A percentile compares a stretch with the other conserved stretches of the same genome.
phyloP scores from a whole-genome alignment of 768 basidiomycete genomes.

The Termitomyces sp. region DNA sequence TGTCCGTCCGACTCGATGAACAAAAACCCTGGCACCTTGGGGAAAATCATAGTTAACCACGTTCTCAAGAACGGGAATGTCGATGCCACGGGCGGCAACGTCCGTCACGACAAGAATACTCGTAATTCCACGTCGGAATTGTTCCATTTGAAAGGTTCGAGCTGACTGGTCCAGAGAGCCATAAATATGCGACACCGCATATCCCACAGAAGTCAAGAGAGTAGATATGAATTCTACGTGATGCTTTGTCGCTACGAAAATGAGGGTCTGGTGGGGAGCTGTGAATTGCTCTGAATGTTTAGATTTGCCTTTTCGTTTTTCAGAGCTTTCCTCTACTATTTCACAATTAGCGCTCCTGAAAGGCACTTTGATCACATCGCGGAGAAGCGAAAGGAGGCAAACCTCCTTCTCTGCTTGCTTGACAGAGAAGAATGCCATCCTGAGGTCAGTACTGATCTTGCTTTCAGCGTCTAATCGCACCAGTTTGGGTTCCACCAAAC shows the following conservation, averaged over 20 bases:
- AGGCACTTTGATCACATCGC: slow-evolving; percentile 85
- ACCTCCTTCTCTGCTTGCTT: slow-evolving; percentile 95
- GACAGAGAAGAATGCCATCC: slow-evolving; percentile 91
- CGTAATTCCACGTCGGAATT: slow-evolving; percentile 76
- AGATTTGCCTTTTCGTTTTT: slow-evolving; percentile 41
- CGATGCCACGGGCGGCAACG: slow-evolving; percentile 96
- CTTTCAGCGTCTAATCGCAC: slow-evolving; percentile 95
- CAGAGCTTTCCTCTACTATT: slow-evolving; percentile 21
- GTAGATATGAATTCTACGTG: slow-evolving; percentile 92
- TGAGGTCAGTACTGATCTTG: slow-evolving; percentile 90
- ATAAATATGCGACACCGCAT: slow-evolving; percentile 90
- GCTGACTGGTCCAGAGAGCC: slow-evolving; percentile 92
- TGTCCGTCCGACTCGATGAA: slow-evolving; percentile 95
- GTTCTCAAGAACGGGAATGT: slow-evolving; percentile 93
- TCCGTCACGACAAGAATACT: slow-evolving; percentile 94
- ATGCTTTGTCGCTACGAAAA: slow-evolving; percentile 96
- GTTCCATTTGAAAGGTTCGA: slow-evolving; percentile 84
- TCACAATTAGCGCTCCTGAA: slow-evolving; percentile 32
- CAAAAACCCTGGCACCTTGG: slow-evolving; percentile 85
- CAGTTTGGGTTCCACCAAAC: slow-evolving; percentile 87
- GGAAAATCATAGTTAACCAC: slow-evolving; percentile 99
- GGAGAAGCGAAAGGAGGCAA: slow-evolving; percentile 73
- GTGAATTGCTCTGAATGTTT: slow-evolving; percentile 48
- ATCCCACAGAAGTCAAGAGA: slow-evolving; percentile 75
- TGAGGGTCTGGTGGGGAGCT: slow-evolving; percentile 84